These are phyloP conservation scores for Capsicum pubescens DNA, from an alignment of 257 asterid genomes.

Conservation along the genomic window DNA sequence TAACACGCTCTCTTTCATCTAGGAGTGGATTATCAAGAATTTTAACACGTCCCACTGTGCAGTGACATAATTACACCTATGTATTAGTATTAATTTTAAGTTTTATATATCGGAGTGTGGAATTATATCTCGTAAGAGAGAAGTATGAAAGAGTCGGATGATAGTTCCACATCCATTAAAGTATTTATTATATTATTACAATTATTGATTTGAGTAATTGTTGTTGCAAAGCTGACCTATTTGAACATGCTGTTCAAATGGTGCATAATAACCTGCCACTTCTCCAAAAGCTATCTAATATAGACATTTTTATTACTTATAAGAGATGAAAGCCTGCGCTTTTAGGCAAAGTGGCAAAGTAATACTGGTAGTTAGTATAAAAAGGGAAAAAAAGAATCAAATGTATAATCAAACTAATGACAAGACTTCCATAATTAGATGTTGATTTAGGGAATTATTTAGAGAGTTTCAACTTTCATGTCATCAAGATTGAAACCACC, in stretches of 20 bases:
- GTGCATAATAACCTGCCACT: background rate
- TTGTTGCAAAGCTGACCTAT: background rate
- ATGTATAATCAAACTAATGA: background rate
- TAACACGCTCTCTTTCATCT: too few species aligned
- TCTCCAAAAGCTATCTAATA: background rate
- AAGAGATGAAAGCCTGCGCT: background rate
- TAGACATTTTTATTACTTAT: background rate
- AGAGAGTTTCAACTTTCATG: slow-evolving; percentile 20
- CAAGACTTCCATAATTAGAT: slow-evolving; percentile 26
- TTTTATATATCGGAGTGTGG: too few species aligned
- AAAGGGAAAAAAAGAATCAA: background rate
- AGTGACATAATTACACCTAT: too few species aligned
- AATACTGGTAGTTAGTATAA: background rate
- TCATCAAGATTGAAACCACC: slow-evolving; percentile 1
- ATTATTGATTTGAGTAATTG: background rate
- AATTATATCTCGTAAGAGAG: too few species aligned
- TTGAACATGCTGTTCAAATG: background rate
- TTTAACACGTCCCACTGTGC: too few species aligned
- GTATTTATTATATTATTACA: background rate
- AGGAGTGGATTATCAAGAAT: too few species aligned
- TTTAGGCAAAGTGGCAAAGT: background rate
- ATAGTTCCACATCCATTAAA: too few species aligned
- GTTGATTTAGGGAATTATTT: background rate
- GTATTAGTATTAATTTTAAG: too few species aligned
- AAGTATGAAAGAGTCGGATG: too few species aligned